These are phyloP conservation scores for Cylindrotheca closterium DNA, from an alignment of 108 stramenopile species.

Conservation along the genomic window DNA sequence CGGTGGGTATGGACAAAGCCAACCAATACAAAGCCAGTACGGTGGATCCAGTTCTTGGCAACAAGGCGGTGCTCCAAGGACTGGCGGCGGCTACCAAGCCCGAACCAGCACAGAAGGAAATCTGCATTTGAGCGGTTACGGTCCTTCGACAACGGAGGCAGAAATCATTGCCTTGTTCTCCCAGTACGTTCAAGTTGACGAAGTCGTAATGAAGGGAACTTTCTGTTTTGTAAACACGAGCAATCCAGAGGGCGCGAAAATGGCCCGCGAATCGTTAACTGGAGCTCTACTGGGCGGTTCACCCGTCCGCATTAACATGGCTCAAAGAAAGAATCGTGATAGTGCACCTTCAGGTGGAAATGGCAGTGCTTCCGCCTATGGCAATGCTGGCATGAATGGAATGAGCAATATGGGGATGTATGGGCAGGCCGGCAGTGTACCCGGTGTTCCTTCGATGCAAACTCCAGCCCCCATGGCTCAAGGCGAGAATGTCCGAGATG, in stretches of 20 bases:
- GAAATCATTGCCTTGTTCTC: slow-evolving; percentile 76
- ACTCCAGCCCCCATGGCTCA: neutral
- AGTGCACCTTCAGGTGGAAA: neutral
- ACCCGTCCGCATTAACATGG: slow-evolving; percentile 79
- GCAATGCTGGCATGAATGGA: neutral
- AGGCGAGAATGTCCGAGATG: slow-evolving; percentile 55
- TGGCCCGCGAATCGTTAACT: slow-evolving; percentile 71
- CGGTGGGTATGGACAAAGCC: slow-evolving; percentile 1
- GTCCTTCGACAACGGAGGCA: slow-evolving; percentile 70
- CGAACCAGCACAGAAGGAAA: slow-evolving; percentile 76
- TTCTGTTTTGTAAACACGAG: slow-evolving; percentile 86
- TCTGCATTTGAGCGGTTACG: slow-evolving; percentile 85
- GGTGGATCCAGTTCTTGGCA: slow-evolving; percentile 21
- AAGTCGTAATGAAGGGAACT: slow-evolving; percentile 74
- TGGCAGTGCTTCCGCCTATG: neutral
- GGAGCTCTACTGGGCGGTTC: slow-evolving; percentile 76
- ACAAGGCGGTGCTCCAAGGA: neutral
- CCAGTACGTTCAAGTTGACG: slow-evolving; percentile 78
- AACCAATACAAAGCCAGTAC: slow-evolving; percentile 8
- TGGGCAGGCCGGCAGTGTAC: slow-evolving; percentile 5
- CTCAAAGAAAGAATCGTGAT: slow-evolving; percentile 66
- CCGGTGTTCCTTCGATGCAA: neutral
- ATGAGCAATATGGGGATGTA: slow-evolving; percentile 10
- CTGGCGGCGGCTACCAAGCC: slow-evolving; percentile 38
- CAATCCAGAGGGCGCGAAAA: slow-evolving; percentile 68